Percentiles rank a stretch among this genome's conserved stretches.
Evolutionary conservation across 768 basidiomycete species (phyloP).

Genomic region (Suillus hirtellus): DNA sequence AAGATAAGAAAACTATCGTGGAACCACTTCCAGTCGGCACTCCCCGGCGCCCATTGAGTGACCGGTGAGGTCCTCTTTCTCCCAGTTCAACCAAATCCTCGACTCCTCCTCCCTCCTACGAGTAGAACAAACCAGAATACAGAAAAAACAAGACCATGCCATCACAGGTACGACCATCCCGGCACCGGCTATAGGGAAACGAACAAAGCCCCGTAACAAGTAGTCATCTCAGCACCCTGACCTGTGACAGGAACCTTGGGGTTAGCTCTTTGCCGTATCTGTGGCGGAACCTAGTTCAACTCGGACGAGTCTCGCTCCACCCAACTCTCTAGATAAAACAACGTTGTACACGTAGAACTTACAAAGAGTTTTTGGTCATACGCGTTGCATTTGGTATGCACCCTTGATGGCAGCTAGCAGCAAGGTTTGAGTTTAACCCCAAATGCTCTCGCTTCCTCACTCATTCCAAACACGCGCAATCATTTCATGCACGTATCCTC

Average conservation of each 20-base stretch:
- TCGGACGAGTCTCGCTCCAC: not conserved
- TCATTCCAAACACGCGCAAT: not conserved
- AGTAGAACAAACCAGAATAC: no score
- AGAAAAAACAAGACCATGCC: no score
- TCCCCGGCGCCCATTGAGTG: constrained; percentile 12
- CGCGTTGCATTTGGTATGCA: no score
- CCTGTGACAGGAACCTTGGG: constrained; percentile 6
- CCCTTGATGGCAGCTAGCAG: not conserved
- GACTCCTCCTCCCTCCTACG: no score
- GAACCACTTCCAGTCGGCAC: constrained; percentile 2
- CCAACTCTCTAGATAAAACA: not conserved
- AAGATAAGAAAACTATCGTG: constrained; percentile 10
- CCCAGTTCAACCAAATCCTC: no score
- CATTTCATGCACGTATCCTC: constrained; percentile 1
- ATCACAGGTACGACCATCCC: no score
- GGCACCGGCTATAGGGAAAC: constrained; percentile 23
- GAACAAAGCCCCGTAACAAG: not conserved
- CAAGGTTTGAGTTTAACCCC: constrained; percentile 6
- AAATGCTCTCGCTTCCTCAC: not conserved
- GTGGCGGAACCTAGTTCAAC: constrained; percentile 3
- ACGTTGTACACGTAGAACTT: not conserved
- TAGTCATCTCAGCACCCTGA: constrained; percentile 1
- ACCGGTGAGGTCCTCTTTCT: constrained; percentile 8
- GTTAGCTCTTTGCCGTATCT: constrained; percentile 6
- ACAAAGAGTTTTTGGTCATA: not conserved